Base-by-base conservation (phyloP, 176 grass and related monocot genomes). In the barley (Hordeum vulgare) region DNA sequence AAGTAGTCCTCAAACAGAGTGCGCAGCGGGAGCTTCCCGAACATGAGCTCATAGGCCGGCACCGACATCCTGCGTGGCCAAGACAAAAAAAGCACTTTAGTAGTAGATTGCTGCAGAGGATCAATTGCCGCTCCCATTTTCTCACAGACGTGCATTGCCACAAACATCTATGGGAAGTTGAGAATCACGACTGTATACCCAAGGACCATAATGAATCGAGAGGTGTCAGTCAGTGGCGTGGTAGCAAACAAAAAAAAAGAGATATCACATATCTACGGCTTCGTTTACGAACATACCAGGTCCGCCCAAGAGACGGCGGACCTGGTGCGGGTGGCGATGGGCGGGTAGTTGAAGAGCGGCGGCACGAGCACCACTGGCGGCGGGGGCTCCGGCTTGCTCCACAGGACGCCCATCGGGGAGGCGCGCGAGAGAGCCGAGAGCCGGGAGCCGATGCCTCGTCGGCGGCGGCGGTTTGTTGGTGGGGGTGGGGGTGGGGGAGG, bases 281-380 rank as follows among this genome's bases (percentile, higher is more conserved):
- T 10, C 4, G 42, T 14, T 36, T 37, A 6, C 35, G 34, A 18
- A 4, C 17, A 57, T 4, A 40, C n/a, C n/a, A n/a, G n/a, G n/a
- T n/a, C n/a, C n/a, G n/a, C n/a, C n/a, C 57, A 8, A 44, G 75
- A 61, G 18, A 15, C 49, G 49, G 56, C n/a, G 9, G 20, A 95
- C 96, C 96, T 98, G 80, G 93, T 95, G 83, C 93, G 96, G 56
- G 89, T 89, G 14, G 96, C 90, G 61, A 98, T 71, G 18, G 96
- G 93, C 80, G 96, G 96, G 91, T 95, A 98, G 60, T 95, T 93
- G 85, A 98, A 98, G 87, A 98, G 79, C 23, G 96, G 96, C 77
- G 96, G 96, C 72, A 95, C 96, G 28, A 98, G 87, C 83, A 98
- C 96, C 88, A 98, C 86, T 18, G 96, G 96, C 82, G 94, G 94